Conservation (phyloP, 345 rosid genomes). For the Ceriops zippeliana region DNA sequence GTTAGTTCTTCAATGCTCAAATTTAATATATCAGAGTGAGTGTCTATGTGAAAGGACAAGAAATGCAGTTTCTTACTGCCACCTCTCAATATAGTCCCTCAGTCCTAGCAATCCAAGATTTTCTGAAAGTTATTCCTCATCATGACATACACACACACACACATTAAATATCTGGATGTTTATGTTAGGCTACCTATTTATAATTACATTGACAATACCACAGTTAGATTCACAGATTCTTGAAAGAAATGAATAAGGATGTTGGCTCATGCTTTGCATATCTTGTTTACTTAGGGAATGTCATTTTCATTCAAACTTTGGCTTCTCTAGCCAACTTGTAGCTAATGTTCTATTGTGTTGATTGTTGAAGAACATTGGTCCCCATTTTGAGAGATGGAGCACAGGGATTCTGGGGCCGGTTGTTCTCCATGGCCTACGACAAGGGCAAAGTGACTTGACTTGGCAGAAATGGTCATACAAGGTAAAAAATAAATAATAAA, state of each 20-base stretch:
- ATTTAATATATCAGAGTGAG: background rate
- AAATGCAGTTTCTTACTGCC: too few relatives aligned
- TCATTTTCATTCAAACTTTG: background rate
- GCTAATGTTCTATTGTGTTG: background rate
- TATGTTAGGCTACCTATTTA: too few relatives aligned
- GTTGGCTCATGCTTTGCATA: background rate
- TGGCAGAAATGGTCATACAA: slow-evolving; percentile 27
- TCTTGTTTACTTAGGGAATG: background rate
- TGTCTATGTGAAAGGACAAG: background rate
- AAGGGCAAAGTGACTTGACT: slow-evolving; percentile 24
- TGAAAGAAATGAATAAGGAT: too few relatives aligned
- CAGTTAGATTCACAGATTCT: too few relatives aligned
- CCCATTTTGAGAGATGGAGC: slow-evolving; percentile 23
- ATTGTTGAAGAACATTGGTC: slow-evolving; percentile 21
- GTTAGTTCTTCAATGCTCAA: slow-evolving; percentile 14
- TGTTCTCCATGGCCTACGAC: slow-evolving; percentile 19
- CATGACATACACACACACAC: too few relatives aligned
- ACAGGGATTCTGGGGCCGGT: slow-evolving; percentile 29
- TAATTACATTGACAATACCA: too few relatives aligned
- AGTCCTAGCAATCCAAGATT: too few relatives aligned
- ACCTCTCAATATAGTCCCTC: too few relatives aligned
- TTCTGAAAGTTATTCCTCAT: too few relatives aligned
- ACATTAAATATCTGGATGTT: too few relatives aligned
- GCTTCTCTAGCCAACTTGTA: background rate
- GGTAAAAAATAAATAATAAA: background rate